A percentile compares a stretch with the other conserved stretches of the same genome.
Evolutionary conservation across 495 filamentous ascomycete genomes (phyloP).

Genomic region (Apodospora peruviana): DNA sequence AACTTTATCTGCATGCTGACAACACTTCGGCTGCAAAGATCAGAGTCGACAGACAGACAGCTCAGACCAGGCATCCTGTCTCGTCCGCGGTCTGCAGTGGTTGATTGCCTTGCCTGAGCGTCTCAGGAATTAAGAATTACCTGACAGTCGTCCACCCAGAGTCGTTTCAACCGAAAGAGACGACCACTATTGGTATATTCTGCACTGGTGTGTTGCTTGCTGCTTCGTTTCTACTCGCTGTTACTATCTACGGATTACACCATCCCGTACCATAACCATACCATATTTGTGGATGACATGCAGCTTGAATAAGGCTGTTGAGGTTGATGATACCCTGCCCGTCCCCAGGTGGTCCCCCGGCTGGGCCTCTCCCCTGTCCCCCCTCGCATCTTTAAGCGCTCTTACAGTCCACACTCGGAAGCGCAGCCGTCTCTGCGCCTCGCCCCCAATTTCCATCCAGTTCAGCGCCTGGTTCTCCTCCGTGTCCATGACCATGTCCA

Average conservation of each 20-base stretch:
- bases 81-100: no score
- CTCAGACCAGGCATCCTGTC: no score
- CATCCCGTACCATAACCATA: no score
- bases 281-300: neutral
- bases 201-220: neutral
- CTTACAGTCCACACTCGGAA: neutral
- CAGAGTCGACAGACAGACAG: neutral
- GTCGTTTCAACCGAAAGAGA: no score
- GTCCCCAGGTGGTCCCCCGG: neutral
- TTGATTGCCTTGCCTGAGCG: no score
- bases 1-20: neutral
- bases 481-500: no score
- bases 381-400: slow-evolving; percentile 1
- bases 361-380: neutral
- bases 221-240: neutral
- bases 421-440: slow-evolving; percentile 2
- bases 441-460: slow-evolving; percentile 6
- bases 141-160: no score
- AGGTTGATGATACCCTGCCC: neutral
- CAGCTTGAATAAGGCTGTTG: neutral
- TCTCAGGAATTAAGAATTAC: no score
- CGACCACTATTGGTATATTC: neutral
- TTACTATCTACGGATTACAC: neutral
- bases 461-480: slow-evolving; percentile 6
- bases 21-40: neutral